These are phyloP conservation scores for Penicillium verhagenii DNA, from an alignment of 495 filamentous ascomycete genomes.

Conservation along the genomic window DNA sequence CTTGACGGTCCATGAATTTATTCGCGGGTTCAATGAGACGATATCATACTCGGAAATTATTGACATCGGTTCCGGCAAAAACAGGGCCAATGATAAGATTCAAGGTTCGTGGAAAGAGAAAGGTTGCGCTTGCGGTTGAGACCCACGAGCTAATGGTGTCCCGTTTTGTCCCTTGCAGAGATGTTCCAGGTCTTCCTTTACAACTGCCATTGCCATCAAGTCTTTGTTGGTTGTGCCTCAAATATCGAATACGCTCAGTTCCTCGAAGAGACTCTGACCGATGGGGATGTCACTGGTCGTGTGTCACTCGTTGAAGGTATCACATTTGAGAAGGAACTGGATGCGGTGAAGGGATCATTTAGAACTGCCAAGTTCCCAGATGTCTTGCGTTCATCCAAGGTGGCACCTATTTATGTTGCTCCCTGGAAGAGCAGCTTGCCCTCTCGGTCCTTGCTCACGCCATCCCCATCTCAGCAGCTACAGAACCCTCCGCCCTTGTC, in stretches of 20 bases:
- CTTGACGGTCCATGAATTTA: slow-evolving; percentile 62
- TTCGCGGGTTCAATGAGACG: slow-evolving; percentile 72
- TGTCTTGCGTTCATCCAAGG: slow-evolving; percentile 67
- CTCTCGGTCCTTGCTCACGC: slow-evolving; percentile 34
- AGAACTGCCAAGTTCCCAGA: slow-evolving; percentile 58
- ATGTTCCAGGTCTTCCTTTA: slow-evolving; percentile 63
- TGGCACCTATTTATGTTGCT: slow-evolving; percentile 43
- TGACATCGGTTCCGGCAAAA: slow-evolving; percentile 69
- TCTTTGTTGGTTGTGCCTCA: slow-evolving; percentile 76
- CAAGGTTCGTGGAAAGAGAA: slow-evolving; percentile 53
- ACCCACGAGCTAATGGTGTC: slow-evolving; percentile 7
- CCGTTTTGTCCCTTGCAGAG: slow-evolving; percentile 49
- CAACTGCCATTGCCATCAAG: slow-evolving; percentile 77
- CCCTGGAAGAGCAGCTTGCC: slow-evolving; percentile 39
- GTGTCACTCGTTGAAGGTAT: slow-evolving; percentile 75
- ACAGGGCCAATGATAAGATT: slow-evolving; percentile 71
- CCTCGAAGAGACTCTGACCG: slow-evolving; percentile 58
- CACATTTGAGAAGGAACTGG: slow-evolving; percentile 66
- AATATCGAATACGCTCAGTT: slow-evolving; percentile 70
- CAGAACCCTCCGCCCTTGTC: slow-evolving; percentile 31
- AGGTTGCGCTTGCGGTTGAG: neutral
- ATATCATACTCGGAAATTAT: slow-evolving; percentile 71
- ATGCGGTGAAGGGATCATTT: slow-evolving; percentile 51
- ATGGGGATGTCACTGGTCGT: slow-evolving; percentile 51
- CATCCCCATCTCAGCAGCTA: slow-evolving; percentile 45